These are phyloP conservation scores for Achlya hypogyna DNA, from an alignment of 352 stramenopile species.

Conservation along the genomic window DNA sequence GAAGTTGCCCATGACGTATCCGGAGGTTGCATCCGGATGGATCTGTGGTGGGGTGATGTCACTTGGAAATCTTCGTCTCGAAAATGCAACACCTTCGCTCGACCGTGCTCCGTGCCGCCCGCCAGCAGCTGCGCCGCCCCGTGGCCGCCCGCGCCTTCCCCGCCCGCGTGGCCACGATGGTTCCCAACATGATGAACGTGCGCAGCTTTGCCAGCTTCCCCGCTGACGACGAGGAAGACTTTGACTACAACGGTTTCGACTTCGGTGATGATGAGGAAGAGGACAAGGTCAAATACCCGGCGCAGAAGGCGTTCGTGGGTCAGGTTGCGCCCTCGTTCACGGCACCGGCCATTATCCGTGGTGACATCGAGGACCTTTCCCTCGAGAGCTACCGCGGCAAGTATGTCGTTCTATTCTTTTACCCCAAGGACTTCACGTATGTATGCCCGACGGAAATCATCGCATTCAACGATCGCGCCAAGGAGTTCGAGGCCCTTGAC, in stretches of 20 bases:
- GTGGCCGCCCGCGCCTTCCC: conserved; percentile 10
- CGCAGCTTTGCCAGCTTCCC: neutral
- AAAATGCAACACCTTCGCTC: conserved; percentile 15
- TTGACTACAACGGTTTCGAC: conserved; percentile 50
- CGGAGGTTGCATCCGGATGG: neutral
- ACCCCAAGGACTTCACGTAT: conserved; percentile 87
- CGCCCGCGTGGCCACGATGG: neutral
- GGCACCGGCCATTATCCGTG: conserved; percentile 62
- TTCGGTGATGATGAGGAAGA: conserved; percentile 56
- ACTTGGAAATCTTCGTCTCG: neutral
- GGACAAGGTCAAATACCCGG: conserved; percentile 72
- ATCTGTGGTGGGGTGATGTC: neutral
- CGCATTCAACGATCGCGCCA: conserved; percentile 77
- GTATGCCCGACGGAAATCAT: conserved; percentile 90
- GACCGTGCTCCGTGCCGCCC: conserved; percentile 4
- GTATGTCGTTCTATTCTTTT: conserved; percentile 89
- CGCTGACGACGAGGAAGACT: conserved; percentile 26
- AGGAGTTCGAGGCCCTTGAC: conserved; percentile 78
- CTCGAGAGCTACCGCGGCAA: conserved; percentile 79
- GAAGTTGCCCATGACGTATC: neutral
- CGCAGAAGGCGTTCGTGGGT: conserved; percentile 45
- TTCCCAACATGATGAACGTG: neutral
- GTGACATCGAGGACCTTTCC: conserved; percentile 74
- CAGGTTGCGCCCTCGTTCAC: conserved; percentile 62
- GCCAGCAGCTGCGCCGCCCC: conserved; percentile 12